These are phyloP conservation scores for Cryptococcus depauperatus DNA, from an alignment of 1,284 basidiomycete genomes.

Conservation along the genomic window DNA sequence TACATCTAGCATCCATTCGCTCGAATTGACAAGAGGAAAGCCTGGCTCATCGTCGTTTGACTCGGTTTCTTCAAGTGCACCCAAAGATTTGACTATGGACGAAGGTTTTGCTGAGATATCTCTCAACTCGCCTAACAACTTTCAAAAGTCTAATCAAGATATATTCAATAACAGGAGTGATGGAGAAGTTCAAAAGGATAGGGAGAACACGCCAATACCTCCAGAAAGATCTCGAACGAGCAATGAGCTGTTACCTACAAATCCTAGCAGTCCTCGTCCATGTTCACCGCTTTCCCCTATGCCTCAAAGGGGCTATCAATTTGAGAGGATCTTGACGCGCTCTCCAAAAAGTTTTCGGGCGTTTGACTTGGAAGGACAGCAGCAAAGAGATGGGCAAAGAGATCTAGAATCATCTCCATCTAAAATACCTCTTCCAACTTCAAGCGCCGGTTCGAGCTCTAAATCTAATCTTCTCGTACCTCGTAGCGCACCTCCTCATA, in stretches of 20 bases:
- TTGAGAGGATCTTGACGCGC: conserved; percentile 1
- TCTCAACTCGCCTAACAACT: too few relatives aligned
- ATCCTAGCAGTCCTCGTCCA: neutral
- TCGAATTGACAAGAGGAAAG: too few relatives aligned
- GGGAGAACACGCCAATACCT: neutral
- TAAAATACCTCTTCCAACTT: conserved; percentile 5
- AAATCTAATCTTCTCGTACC: conserved; percentile 4
- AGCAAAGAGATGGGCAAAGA: conserved; percentile 1
- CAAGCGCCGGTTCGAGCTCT: conserved; percentile 2
- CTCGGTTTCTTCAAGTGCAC: too few relatives aligned
- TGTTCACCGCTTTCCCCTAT: neutral
- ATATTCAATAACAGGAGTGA: too few relatives aligned
- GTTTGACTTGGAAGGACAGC: neutral
- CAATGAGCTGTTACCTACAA: neutral
- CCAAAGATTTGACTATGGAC: too few relatives aligned
- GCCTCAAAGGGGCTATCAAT: neutral
- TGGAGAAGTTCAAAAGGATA: too few relatives aligned
- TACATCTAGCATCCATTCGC: too few relatives aligned
- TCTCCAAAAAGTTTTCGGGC: conserved; percentile 2
- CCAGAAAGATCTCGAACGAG: neutral
- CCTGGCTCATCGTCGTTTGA: too few relatives aligned
- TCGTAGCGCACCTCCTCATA: conserved; percentile 2
- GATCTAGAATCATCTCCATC: conserved; percentile 6
- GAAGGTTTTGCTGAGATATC: too few relatives aligned
- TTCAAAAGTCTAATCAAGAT: too few relatives aligned